A percentile compares a stretch with the other conserved stretches of the same genome.
phyloP scores from a whole-genome alignment of 2,329 filamentous ascomycete species.

The Aspergillus unguis region DNA sequence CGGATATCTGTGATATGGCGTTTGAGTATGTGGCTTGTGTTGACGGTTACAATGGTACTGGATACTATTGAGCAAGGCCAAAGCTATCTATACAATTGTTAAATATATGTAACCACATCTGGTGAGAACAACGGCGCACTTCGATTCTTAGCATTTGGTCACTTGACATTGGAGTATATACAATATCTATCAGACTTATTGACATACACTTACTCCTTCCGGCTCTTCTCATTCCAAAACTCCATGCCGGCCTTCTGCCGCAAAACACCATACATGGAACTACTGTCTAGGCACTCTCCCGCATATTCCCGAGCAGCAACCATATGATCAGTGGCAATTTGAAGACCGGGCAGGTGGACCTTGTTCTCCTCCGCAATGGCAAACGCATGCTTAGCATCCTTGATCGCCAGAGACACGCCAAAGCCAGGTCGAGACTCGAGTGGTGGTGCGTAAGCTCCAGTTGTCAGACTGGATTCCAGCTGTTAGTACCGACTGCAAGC shows the following conservation, averaged over 20 bases:
- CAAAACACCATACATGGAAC: slow-evolving; percentile 37
- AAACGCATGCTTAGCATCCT: slow-evolving; percentile 37
- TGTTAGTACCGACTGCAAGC: background rate
- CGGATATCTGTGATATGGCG: background rate
- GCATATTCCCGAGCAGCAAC: slow-evolving; percentile 34
- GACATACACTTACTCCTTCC: slow-evolving; percentile 16
- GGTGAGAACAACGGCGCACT: too few species aligned
- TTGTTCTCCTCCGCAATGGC: slow-evolving; percentile 30
- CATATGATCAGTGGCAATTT: slow-evolving; percentile 37
- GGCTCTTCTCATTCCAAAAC: slow-evolving; percentile 41
- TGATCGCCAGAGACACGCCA: slow-evolving; percentile 37
- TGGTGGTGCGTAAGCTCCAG: slow-evolving; percentile 42
- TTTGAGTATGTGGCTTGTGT: background rate
- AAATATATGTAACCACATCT: background rate
- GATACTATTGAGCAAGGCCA: background rate
- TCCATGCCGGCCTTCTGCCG: slow-evolving; percentile 35
- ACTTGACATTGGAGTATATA: too few species aligned
- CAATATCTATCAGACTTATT: background rate
- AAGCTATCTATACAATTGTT: background rate
- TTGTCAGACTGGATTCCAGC: slow-evolving; percentile 34
- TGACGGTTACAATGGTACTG: background rate
- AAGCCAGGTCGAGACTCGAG: slow-evolving; percentile 36
- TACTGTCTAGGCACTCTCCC: slow-evolving; percentile 39
- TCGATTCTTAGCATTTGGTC: too few species aligned
- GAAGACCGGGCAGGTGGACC: slow-evolving; percentile 33